phyloP scores from a whole-genome alignment of 345 rosid species.

The Linum usitatissimum region DNA sequence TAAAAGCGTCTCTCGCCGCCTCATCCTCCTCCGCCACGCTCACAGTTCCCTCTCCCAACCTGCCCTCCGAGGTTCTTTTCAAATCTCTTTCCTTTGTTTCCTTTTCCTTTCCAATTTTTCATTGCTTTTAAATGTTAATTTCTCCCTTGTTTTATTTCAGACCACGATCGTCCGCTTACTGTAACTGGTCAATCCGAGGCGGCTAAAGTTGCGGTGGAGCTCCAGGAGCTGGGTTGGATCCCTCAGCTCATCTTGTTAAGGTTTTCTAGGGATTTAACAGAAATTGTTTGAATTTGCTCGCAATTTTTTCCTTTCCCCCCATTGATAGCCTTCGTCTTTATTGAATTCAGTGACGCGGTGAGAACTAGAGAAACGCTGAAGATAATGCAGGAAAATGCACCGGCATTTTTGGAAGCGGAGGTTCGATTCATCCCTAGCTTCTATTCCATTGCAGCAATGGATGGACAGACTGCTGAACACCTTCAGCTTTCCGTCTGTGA shows the following conservation, averaged over 20 bases:
- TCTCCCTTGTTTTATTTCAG: conserved; percentile 16
- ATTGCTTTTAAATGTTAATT: background rate
- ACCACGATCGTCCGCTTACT: conserved; percentile 87
- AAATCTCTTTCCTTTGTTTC: background rate
- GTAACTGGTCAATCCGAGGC: conserved; percentile 58
- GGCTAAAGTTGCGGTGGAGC: conserved; percentile 48
- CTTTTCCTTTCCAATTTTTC: background rate
- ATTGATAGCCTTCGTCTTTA: background rate
- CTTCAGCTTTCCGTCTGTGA: conserved; percentile 59
- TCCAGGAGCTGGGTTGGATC: conserved; percentile 69
- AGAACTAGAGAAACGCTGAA: conserved; percentile 66
- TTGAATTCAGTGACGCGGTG: conserved; percentile 56
- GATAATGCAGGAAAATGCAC: conserved; percentile 83
- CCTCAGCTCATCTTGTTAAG: conserved; percentile 81
- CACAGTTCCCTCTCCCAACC: conserved; percentile 72
- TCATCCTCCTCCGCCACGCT: conserved; percentile 90
- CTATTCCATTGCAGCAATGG: conserved; percentile 95
- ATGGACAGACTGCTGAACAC: conserved; percentile 92
- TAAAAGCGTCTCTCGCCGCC: conserved; percentile 50
- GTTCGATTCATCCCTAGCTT: conserved; percentile 82
- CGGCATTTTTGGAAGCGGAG: conserved; percentile 53
- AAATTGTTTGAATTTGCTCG: background rate
- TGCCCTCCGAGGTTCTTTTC: conserved; percentile 46
- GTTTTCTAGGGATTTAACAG: conserved; percentile 16
- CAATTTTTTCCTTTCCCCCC: background rate